A percentile compares a stretch with the other conserved stretches of the same genome.
Evolutionary conservation across 2,329 filamentous ascomycete genomes (phyloP).

Genomic region (Cadophora gregata): DNA sequence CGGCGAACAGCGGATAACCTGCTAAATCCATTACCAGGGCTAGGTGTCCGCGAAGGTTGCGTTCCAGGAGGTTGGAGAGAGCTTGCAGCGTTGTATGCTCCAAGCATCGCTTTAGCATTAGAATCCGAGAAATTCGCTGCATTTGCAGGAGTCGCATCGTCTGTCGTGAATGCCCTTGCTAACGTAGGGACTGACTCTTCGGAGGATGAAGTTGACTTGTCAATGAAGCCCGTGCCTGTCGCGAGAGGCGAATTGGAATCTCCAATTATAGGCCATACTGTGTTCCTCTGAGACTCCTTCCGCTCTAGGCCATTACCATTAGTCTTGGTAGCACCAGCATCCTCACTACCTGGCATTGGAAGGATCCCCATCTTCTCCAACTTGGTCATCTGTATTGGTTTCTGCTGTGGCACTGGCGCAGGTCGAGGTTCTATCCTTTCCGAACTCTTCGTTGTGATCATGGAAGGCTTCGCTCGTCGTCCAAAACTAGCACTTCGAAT

Average conservation of each 20-base stretch:
- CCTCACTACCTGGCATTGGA: slow-evolving; percentile 4
- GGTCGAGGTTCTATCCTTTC: slow-evolving; percentile 34
- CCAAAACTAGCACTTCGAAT: slow-evolving; percentile 67
- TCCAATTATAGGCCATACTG: slow-evolving; percentile 38
- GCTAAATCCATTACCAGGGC: slow-evolving; percentile 42
- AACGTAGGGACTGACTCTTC: slow-evolving; percentile 36
- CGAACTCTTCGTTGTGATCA: slow-evolving; percentile 54
- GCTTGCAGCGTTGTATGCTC: slow-evolving; percentile 55
- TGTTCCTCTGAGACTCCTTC: slow-evolving; percentile 29
- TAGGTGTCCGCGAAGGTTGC: slow-evolving; percentile 31
- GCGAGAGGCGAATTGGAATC: slow-evolving; percentile 38
- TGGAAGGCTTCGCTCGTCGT: slow-evolving; percentile 62
- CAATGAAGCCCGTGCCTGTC: slow-evolving; percentile 40
- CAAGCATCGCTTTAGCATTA: slow-evolving; percentile 56
- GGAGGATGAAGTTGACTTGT: slow-evolving; percentile 38
- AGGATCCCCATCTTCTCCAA: slow-evolving; percentile 43
- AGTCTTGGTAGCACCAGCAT: slow-evolving; percentile 9
- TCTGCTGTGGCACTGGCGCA: slow-evolving; percentile 45
- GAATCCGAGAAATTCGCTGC: slow-evolving; percentile 31
- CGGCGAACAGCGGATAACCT: slow-evolving; percentile 61
- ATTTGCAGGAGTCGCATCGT: slow-evolving; percentile 26
- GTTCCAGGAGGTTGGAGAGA: slow-evolving; percentile 30
- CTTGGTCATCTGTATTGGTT: slow-evolving; percentile 42
- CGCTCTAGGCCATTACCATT: slow-evolving; percentile 14
- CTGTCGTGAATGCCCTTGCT: slow-evolving; percentile 30